phyloP scores from a whole-genome alignment of 148 eudicot species.

The Polygonum aviculare region DNA sequence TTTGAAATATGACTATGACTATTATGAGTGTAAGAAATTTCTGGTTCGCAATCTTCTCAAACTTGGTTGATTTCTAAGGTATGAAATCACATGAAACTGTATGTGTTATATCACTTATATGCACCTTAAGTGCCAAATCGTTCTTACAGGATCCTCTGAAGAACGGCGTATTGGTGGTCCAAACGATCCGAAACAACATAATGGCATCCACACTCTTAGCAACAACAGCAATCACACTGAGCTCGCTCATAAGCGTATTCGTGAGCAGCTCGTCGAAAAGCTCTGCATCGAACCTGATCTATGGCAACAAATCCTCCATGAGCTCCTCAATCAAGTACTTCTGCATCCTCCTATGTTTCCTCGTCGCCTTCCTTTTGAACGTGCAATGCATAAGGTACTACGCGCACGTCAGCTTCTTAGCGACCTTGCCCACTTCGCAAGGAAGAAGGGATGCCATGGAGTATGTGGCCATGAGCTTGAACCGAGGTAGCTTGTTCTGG shows the following conservation, averaged over 20 bases:
- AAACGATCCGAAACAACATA: constrained; percentile 57
- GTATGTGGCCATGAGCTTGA: constrained; percentile 54
- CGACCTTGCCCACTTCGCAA: constrained; percentile 44
- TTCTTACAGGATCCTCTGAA: constrained; percentile 29
- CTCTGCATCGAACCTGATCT: constrained; percentile 27
- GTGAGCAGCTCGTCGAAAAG: constrained; percentile 50
- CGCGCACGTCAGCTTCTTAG: constrained; percentile 72
- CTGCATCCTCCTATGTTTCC: constrained; percentile 60
- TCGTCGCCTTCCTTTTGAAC: constrained; percentile 65
- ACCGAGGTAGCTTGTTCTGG: constrained; percentile 74
- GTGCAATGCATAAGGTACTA: constrained; percentile 73
- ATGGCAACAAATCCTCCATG: constrained; percentile 39
- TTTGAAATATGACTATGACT: neutral
- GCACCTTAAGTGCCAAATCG: too few species aligned
- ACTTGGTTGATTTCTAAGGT: too few species aligned
- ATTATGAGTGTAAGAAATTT: neutral
- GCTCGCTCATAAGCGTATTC: constrained; percentile 63
- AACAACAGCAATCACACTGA: constrained; percentile 68
- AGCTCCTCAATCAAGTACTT: constrained; percentile 57
- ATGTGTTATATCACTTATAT: too few species aligned
- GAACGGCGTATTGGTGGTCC: constrained; percentile 22
- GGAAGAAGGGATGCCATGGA: constrained; percentile 40
- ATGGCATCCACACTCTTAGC: constrained; percentile 86
- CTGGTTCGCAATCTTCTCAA: neutral
- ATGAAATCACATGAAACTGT: neutral